Conservation (phyloP, 768 basidiomycete species). For the Phylloporus arenicola region DNA sequence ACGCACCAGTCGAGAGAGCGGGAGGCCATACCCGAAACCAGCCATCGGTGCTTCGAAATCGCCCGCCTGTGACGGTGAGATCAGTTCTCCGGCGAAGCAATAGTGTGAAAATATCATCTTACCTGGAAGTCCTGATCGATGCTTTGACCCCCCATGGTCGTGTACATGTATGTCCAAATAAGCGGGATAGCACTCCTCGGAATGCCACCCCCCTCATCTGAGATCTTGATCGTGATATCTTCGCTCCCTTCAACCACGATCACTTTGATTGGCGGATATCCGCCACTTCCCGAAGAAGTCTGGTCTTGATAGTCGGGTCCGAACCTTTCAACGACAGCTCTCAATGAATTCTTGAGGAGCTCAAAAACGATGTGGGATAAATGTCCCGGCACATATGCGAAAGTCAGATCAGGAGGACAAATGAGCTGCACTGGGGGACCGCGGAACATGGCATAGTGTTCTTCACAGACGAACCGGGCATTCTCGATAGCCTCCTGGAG, state of each 20-base stretch:
- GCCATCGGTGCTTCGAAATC: slow-evolving; percentile 99
- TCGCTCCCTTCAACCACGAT: slow-evolving; percentile 96
- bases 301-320: slow-evolving; percentile 72
- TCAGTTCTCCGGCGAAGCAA: not conserved
- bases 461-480: slow-evolving; percentile 90
- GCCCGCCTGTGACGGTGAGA: slow-evolving; percentile 40
- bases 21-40: slow-evolving; percentile 91
- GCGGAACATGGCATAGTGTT: slow-evolving; percentile 93
- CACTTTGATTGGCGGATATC: slow-evolving; percentile 24
- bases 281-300: slow-evolving; percentile 1
- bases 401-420: slow-evolving; percentile 79
- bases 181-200: slow-evolving; percentile 79
- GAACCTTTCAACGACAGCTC: slow-evolving; percentile 91
- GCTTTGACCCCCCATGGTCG: slow-evolving; percentile 68
- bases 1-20: slow-evolving; percentile 82
- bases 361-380: slow-evolving; percentile 97
- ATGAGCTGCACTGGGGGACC: slow-evolving; percentile 96
- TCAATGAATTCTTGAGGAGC: slow-evolving; percentile 93
- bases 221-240: slow-evolving; percentile 98
- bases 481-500: slow-evolving; percentile 99
- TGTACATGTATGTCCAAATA: slow-evolving; percentile 99
- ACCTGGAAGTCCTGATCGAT: slow-evolving; percentile 68
- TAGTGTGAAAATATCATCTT: not conserved
- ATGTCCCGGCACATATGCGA: slow-evolving; percentile 95
- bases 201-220: slow-evolving; percentile 93